These are phyloP conservation scores for Suillus subaureus DNA, from an alignment of 768 basidiomycete species.

Conservation along the genomic window DNA sequence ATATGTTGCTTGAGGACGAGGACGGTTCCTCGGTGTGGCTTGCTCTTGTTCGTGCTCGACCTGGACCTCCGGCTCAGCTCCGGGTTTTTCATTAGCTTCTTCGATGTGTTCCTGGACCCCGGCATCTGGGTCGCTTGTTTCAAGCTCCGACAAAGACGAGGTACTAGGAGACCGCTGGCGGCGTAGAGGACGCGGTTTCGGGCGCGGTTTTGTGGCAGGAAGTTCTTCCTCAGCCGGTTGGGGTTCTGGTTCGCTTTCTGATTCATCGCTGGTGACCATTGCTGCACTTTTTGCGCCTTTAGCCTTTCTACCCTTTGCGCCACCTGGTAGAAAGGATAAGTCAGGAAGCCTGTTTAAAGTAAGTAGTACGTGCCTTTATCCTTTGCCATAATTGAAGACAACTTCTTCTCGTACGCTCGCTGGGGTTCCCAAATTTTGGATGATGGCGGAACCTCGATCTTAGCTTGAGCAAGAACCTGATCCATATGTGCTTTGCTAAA, in stretches of 20 bases:
- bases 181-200: slow-evolving; percentile 23
- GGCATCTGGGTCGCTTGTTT: slow-evolving; percentile 11
- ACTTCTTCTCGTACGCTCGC: slow-evolving; percentile 82
- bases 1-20: slow-evolving; percentile 26
- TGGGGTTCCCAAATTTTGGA: slow-evolving; percentile 87
- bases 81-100: slow-evolving; percentile 11
- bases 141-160: slow-evolving; percentile 16
- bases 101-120: slow-evolving; percentile 14
- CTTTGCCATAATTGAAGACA: slow-evolving; percentile 69
- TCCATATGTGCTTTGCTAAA: slow-evolving; percentile 82
- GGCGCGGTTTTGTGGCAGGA: slow-evolving; percentile 21
- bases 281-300: slow-evolving; percentile 37
- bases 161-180: slow-evolving; percentile 18
- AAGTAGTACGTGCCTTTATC: slow-evolving; percentile 63
- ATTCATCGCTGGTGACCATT: slow-evolving; percentile 32
- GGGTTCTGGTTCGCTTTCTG: slow-evolving; percentile 24
- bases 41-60: slow-evolving; percentile 14
- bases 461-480: slow-evolving; percentile 68
- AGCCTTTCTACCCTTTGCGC: slow-evolving; percentile 36
- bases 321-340: slow-evolving; percentile 17
- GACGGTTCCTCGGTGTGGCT: slow-evolving; percentile 32
- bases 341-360: neutral
- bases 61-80: neutral
- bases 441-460: slow-evolving; percentile 64
- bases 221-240: slow-evolving; percentile 24